These are phyloP conservation scores for Pisolithus thermaeus DNA, from an alignment of 1,284 basidiomycete genomes.

Conservation along the genomic window DNA sequence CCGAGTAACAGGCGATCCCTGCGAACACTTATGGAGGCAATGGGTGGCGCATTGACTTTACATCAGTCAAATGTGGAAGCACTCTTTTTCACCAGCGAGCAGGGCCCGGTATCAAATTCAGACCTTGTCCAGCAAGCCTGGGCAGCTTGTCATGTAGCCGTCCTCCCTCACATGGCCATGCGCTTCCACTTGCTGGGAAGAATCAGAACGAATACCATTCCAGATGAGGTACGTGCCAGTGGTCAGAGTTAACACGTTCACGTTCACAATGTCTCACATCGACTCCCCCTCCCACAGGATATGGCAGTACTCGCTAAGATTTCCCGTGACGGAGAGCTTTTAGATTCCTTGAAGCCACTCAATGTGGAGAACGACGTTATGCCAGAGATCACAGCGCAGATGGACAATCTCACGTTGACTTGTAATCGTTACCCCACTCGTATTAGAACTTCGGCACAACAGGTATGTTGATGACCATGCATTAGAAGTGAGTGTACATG, in stretches of 20 bases:
- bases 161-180: conserved; percentile 8
- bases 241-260: neutral
- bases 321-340: conserved; percentile 27
- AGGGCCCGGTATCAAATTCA: neutral
- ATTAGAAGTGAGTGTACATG: neutral
- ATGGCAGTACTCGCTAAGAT: conserved; percentile 33
- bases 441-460: conserved; percentile 27
- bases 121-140: conserved; percentile 11
- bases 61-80: conserved; percentile 26
- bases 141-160: conserved; percentile 33
- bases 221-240: conserved; percentile 9
- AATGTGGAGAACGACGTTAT: conserved; percentile 39
- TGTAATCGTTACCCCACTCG: conserved; percentile 40
- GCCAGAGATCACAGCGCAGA: conserved; percentile 17
- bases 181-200: conserved; percentile 15
- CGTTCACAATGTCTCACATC: neutral
- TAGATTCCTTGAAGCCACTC: conserved; percentile 30
- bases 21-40: conserved; percentile 31
- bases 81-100: conserved; percentile 32
- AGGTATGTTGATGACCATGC: conserved; percentile 23
- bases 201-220: conserved; percentile 17
- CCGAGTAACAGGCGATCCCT: conserved; percentile 26
- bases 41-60: conserved; percentile 32
- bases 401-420: conserved; percentile 26
- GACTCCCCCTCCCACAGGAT: conserved; percentile 20